Conservation (phyloP, 495 filamentous ascomycete genomes). For the Aspergillus nanangensis region DNA sequence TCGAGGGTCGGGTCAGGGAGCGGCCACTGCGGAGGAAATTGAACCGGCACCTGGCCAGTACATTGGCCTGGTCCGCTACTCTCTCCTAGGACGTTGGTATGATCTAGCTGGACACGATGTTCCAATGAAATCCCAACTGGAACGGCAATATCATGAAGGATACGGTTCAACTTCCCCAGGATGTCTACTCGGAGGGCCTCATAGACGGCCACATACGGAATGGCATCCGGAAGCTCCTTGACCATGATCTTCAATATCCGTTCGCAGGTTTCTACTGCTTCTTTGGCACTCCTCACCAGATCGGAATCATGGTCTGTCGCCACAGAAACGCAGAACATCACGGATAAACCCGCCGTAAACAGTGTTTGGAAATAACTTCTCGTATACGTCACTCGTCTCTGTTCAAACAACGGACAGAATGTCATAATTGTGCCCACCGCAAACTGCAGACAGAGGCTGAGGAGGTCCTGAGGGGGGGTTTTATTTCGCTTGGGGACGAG, state of each 20-base stretch:
- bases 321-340: conserved; percentile 23
- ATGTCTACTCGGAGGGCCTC: conserved; percentile 18
- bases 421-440: conserved; percentile 14
- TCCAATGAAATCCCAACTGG: too few relatives aligned
- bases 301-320: conserved; percentile 10
- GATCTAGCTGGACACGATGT: too few relatives aligned
- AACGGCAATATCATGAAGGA: too few relatives aligned
- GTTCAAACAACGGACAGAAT: conserved; percentile 21
- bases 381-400: conserved; percentile 19
- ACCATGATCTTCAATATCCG: conserved; percentile 15
- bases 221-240: conserved; percentile 19
- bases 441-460: conserved; percentile 16
- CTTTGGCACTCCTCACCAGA: conserved; percentile 7
- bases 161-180: too few relatives aligned
- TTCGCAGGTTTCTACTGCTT: conserved; percentile 13
- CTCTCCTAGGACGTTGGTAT: too few relatives aligned
- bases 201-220: conserved; percentile 21
- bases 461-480: conserved; percentile 17
- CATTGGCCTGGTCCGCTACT: too few relatives aligned
- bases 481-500: conserved; percentile 19
- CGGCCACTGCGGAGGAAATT: too few relatives aligned
- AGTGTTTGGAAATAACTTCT: conserved; percentile 29
- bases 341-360: conserved; percentile 21
- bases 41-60: too few relatives aligned
- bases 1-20: too few relatives aligned